Evolutionary conservation across 805 yeast species (phyloP).

Genomic region (Scheffersomyces spartinae): DNA sequence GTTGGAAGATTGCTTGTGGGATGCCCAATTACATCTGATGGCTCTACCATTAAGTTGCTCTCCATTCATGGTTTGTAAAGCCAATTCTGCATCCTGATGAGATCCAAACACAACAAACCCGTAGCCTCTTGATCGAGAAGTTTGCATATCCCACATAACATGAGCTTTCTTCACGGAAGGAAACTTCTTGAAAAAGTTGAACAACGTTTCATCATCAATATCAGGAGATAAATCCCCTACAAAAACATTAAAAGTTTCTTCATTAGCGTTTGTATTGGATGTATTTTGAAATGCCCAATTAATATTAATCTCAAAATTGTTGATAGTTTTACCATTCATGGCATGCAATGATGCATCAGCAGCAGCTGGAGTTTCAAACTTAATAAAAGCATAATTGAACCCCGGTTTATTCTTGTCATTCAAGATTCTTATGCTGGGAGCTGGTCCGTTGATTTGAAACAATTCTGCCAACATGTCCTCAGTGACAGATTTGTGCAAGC

Average conservation of each 20-base stretch:
- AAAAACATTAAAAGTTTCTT: slow-evolving; percentile 58
- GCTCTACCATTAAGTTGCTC: slow-evolving; percentile 60
- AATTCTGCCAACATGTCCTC: slow-evolving; percentile 54
- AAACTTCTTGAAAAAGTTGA: slow-evolving; percentile 43
- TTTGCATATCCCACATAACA: slow-evolving; percentile 96
- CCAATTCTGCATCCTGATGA: slow-evolving; percentile 60
- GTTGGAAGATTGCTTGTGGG: slow-evolving; percentile 40
- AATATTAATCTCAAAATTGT: slow-evolving; percentile 46
- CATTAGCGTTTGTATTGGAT: slow-evolving; percentile 42
- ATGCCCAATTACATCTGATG: slow-evolving; percentile 83
- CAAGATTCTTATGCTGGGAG: slow-evolving; percentile 56
- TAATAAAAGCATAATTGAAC: slow-evolving; percentile 76
- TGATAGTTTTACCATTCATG: slow-evolving; percentile 47
- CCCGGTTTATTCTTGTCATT: slow-evolving; percentile 67
- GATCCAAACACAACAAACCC: slow-evolving; percentile 75
- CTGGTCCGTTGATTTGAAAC: slow-evolving; percentile 50
- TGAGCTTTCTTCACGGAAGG: slow-evolving; percentile 67
- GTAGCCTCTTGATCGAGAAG: slow-evolving; percentile 84
- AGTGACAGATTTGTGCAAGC: slow-evolving; percentile 49
- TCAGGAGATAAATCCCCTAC: slow-evolving; percentile 82
- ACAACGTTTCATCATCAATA: slow-evolving; percentile 65
- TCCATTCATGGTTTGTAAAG: slow-evolving; percentile 67
- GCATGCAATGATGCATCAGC: slow-evolving; percentile 55
- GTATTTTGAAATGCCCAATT: slow-evolving; percentile 83
- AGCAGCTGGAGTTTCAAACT: slow-evolving; percentile 43